Conservation (phyloP, 495 filamentous ascomycete genomes). For the Aspergillus cristatus region DNA sequence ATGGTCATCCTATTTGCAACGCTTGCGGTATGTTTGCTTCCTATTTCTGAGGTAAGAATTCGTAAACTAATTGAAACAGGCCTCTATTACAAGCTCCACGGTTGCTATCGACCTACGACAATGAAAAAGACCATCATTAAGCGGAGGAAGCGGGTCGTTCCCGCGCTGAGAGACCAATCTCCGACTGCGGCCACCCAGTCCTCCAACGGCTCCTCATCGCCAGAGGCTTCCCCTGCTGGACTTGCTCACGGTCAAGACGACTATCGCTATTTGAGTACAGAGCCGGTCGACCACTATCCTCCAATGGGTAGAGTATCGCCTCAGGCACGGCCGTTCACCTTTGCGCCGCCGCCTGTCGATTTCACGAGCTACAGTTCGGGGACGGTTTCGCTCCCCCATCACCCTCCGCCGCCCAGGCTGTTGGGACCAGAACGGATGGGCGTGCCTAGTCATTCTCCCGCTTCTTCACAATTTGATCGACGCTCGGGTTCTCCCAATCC, state of each 20-base stretch:
- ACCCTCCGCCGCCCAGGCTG: slow-evolving; percentile 31
- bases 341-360: slow-evolving; percentile 41
- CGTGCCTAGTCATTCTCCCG: slow-evolving; percentile 18
- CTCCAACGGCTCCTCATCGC: slow-evolving; percentile 35
- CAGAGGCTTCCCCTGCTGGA: slow-evolving; percentile 34
- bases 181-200: slow-evolving; percentile 35
- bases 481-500: slow-evolving; percentile 33
- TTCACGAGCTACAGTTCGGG: slow-evolving; percentile 39
- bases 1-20: slow-evolving; percentile 96
- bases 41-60: not conserved
- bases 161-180: slow-evolving; percentile 55
- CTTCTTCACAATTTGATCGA: slow-evolving; percentile 27
- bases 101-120: slow-evolving; percentile 78
- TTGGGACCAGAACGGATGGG: slow-evolving; percentile 29
- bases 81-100: slow-evolving; percentile 95
- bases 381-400: slow-evolving; percentile 29
- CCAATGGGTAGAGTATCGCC: slow-evolving; percentile 18
- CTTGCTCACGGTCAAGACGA: slow-evolving; percentile 52
- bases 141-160: slow-evolving; percentile 89
- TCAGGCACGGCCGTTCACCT: slow-evolving; percentile 21
- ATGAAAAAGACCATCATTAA: slow-evolving; percentile 99
- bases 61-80: slow-evolving; percentile 46
- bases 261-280: slow-evolving; percentile 35
- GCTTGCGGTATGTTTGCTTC: slow-evolving; percentile 71
- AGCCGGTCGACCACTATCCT: slow-evolving; percentile 27